Evolutionary conservation across 176 grass and related monocot species (phyloP).

Genomic region (Bolboschoenus planiculmis): DNA sequence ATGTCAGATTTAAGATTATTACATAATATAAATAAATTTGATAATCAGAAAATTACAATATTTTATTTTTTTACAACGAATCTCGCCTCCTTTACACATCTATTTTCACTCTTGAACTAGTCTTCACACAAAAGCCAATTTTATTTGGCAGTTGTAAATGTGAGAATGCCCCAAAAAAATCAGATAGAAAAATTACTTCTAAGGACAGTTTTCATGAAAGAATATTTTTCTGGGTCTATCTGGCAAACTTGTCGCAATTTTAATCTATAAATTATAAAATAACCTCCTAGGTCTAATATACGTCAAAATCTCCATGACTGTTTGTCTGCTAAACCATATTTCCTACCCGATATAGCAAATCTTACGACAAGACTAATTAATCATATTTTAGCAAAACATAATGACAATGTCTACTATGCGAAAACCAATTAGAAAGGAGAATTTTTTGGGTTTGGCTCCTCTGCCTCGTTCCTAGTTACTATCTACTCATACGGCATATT

Average conservation of each 20-base stretch:
- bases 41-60: no score
- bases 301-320: neutral
- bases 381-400: neutral
- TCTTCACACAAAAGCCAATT: no score
- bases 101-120: no score
- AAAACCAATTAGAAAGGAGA: neutral
- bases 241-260: neutral
- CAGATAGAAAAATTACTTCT: no score
- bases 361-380: slow-evolving; percentile 1
- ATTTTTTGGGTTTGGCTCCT: neutral
- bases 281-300: neutral
- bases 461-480: neutral
- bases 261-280: neutral
- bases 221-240: neutral
- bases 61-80: no score
- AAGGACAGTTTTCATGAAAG: neutral
- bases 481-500: neutral
- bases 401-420: neutral
- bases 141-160: no score
- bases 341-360: neutral
- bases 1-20: no score
- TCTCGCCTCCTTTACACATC: no score
- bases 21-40: no score
- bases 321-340: neutral
- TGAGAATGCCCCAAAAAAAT: no score